Evolutionary conservation across 1,139 yeast species (phyloP), one percentile per base, ranked within the genome.

Genomic region (Taphrina sp.): DNA sequence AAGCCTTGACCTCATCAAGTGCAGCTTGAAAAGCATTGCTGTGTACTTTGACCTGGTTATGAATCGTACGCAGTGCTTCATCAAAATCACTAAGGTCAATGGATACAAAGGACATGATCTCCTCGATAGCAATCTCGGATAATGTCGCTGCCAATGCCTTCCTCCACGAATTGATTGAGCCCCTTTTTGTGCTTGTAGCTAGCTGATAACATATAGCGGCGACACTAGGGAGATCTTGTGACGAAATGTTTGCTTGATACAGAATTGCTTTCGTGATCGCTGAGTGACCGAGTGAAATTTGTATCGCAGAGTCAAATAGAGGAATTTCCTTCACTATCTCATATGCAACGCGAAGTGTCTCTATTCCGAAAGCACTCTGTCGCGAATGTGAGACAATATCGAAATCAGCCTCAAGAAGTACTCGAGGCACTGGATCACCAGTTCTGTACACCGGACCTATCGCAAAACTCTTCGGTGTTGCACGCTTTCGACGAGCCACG

Each of bases 401-500:
- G 69, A 90, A 90, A 63, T 85, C 92, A 39, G 88, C 81, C 56
- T 94, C 95, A 38, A 84, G 80, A 66, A 82, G 88, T 61, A 80
- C 80, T 28, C 80, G 77, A 0, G 98, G 97, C 42, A 83, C 79
- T 20, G 83, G 81, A 66, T 74, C 74, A 23, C 74, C 77, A 23
- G 76, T 75, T 0, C 97, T 75, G 66, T 81, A 92, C 1, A 94
- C 97, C 64, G 80, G 80, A 56, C 87, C 95, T 64, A 86, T 81
- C 17, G 94, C 74, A 66, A 74, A 87, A 19, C 63, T 56, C 36
- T 63, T 58, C 5, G 14, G 23, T 5, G 29, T 19, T n/a, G 19
- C 8, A 45, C 34, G 24, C 17, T 75, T 74, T 3, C 73, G 71
- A 58, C 85, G 81, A 3, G 96, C 89, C 31, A 92, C 69, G 53